Conservation (phyloP, 2,329 filamentous ascomycete genomes). For the Ceratocystis ficicola region DNA sequence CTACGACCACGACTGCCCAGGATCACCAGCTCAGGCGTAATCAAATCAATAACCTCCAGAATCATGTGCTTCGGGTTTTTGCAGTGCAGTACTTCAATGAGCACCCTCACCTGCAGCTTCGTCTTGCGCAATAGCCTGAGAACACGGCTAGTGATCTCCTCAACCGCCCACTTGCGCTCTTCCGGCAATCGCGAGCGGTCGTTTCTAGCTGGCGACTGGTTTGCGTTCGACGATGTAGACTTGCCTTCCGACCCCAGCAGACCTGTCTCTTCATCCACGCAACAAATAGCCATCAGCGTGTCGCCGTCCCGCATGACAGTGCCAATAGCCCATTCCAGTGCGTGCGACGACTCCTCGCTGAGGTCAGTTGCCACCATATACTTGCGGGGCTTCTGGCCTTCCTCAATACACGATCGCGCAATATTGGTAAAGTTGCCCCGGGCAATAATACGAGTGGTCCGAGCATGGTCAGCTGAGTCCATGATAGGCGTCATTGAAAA, state of each 20-base stretch:
- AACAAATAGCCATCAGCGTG: slow-evolving; percentile 85
- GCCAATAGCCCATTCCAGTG: slow-evolving; percentile 93
- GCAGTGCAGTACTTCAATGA: slow-evolving; percentile 95
- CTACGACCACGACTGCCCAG: slow-evolving; percentile 84
- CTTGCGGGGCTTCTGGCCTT: slow-evolving; percentile 66
- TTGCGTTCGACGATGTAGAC: slow-evolving; percentile 18
- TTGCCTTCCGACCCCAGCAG: slow-evolving; percentile 31
- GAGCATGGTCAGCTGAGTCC: slow-evolving; percentile 61
- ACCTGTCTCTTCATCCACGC: slow-evolving; percentile 73
- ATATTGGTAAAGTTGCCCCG: slow-evolving; percentile 73
- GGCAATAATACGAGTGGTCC: slow-evolving; percentile 79
- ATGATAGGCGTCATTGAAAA: slow-evolving; percentile 71
- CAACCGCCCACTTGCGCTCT: slow-evolving; percentile 68
- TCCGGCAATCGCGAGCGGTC: slow-evolving; percentile 54
- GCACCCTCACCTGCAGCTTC: slow-evolving; percentile 77
- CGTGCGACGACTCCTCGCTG: slow-evolving; percentile 87
- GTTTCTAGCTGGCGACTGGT: slow-evolving; percentile 25
- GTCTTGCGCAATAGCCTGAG: slow-evolving; percentile 84
- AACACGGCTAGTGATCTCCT: slow-evolving; percentile 71
- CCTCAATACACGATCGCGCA: slow-evolving; percentile 64
- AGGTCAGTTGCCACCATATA: slow-evolving; percentile 94
- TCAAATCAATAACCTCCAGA: slow-evolving; percentile 88
- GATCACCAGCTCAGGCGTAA: slow-evolving; percentile 84
- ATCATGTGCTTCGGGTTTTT: slow-evolving; percentile 95
- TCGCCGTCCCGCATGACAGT: slow-evolving; percentile 90